phyloP scores from a whole-genome alignment of 2,329 filamentous ascomycete species.

The Gliomastix tumulicola region DNA sequence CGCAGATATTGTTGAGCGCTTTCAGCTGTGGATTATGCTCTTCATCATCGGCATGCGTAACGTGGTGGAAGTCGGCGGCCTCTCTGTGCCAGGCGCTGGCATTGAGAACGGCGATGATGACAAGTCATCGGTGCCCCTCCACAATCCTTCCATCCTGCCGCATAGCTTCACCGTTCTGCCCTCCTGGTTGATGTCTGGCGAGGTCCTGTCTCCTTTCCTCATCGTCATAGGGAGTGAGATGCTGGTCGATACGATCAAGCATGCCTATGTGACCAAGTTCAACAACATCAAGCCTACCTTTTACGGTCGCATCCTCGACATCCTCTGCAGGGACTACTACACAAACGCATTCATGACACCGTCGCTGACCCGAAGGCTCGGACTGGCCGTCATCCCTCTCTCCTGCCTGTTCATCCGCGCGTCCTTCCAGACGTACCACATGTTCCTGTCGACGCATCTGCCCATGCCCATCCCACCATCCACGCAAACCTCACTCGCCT shows the following conservation, averaged over 20 bases:
- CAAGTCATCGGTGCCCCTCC: slow-evolving; percentile 47
- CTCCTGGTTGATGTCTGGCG: slow-evolving; percentile 67
- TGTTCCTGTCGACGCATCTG: slow-evolving; percentile 88
- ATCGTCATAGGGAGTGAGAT: slow-evolving; percentile 95
- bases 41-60: slow-evolving; percentile 95
- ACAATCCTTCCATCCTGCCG: slow-evolving; percentile 71
- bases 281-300: slow-evolving; percentile 92
- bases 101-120: slow-evolving; percentile 35
- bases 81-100: slow-evolving; percentile 55
- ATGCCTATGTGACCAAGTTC: slow-evolving; percentile 97
- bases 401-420: slow-evolving; percentile 94
- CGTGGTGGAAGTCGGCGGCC: slow-evolving; percentile 86
- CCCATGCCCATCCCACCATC: slow-evolving; percentile 64
- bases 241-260: slow-evolving; percentile 94
- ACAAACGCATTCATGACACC: slow-evolving; percentile 90
- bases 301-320: slow-evolving; percentile 84
- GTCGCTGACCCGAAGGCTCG: slow-evolving; percentile 81
- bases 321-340: slow-evolving; percentile 96
- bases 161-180: slow-evolving; percentile 88
- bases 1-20: slow-evolving; percentile 92
- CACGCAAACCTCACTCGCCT: slow-evolving; percentile 56
- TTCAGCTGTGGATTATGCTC: slow-evolving; percentile 96
- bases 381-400: slow-evolving; percentile 83
- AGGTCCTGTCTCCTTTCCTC: slow-evolving; percentile 87
- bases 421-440: slow-evolving; percentile 92